A percentile compares a stretch with the other conserved stretches of the same genome.
Conservation (phyloP, 2,329 filamentous ascomycete genomes). For the Xylaria sp. region DNA sequence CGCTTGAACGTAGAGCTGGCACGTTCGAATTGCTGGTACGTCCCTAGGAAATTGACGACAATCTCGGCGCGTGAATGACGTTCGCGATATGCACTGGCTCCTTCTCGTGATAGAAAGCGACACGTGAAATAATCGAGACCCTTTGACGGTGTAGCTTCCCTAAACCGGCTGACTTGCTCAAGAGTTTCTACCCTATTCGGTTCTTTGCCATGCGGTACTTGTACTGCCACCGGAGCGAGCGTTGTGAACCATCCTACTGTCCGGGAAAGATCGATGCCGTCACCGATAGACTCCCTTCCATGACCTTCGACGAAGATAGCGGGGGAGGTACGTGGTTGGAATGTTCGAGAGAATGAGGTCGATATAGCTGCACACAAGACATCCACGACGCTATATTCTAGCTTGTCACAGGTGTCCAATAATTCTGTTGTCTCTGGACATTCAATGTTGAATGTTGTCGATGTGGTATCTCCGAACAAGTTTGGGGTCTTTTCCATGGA, state of each 20-base stretch:
- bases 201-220: background rate
- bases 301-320: slow-evolving; percentile 26
- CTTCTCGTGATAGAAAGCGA: background rate
- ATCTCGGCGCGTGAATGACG: slow-evolving; percentile 15
- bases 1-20: slow-evolving; percentile 14
- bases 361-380: slow-evolving; percentile 18
- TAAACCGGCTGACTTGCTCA: background rate
- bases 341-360: slow-evolving; percentile 14
- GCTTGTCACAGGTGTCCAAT: slow-evolving; percentile 17
- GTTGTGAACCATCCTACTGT: slow-evolving; percentile 32
- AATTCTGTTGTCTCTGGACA: background rate
- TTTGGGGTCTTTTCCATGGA: background rate
- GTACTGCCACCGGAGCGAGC: slow-evolving; percentile 10
- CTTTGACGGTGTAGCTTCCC: background rate
- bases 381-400: slow-evolving; percentile 17
- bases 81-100: background rate
- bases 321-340: slow-evolving; percentile 4
- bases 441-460: background rate
- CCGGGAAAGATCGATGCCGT: slow-evolving; percentile 18
- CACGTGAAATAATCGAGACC: background rate
- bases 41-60: slow-evolving; percentile 19
- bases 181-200: background rate
- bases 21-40: slow-evolving; percentile 22
- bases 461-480: background rate
- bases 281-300: slow-evolving; percentile 20